Evolutionary conservation across 805 yeast species (phyloP), one percentile per base, ranked within the genome.

Genomic region (Spathaspora gorwiae): DNA sequence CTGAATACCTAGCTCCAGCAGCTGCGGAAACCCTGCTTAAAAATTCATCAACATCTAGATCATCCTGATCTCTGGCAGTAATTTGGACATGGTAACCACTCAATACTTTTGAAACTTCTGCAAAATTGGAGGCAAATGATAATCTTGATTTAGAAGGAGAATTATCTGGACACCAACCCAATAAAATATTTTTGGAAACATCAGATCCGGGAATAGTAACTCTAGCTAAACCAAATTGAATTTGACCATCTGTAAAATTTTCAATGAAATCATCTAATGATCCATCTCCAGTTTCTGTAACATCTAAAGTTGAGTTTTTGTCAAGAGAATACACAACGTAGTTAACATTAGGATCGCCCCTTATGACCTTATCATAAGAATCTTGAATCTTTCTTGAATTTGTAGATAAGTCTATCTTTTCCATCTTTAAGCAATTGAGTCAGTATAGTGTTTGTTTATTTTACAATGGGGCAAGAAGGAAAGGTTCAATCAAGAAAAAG

Each of bases 151-250:
- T 85, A 73, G 75, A 51, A 43, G 97, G 95, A 19, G 96, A 90
- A 46, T 92, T 87, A 64, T 94, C 98, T 6, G 99, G 99, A 68
- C 96, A 87, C 97, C 97, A 92, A 42, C 97, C 98, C 34, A 94
- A 74, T 40, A 94, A 72, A 30, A 92, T 78, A 52, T 87, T 73
- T 71, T 94, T 94, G 58, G 80, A 78, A 32, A 94, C 90, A 54
- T 87, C 94, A 4, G 96, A 85, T n/a, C 94, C 95, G 45, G 92
- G 92, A 46, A 92, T 95, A 46, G 82, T 80, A 39, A 92, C 88
- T 44, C 96, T 80, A 35, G 88, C 86, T 47, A 94, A 75, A 35
- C 98, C 99, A 57, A 84, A 94, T 70, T 90, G 96, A 48, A 90
- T 88, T 47, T 81, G 80, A 3, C 95, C 86, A 53, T 92, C 97